These are phyloP conservation scores for Neurospora sp. DNA, from an alignment of 495 filamentous ascomycete species.

Conservation along the genomic window DNA sequence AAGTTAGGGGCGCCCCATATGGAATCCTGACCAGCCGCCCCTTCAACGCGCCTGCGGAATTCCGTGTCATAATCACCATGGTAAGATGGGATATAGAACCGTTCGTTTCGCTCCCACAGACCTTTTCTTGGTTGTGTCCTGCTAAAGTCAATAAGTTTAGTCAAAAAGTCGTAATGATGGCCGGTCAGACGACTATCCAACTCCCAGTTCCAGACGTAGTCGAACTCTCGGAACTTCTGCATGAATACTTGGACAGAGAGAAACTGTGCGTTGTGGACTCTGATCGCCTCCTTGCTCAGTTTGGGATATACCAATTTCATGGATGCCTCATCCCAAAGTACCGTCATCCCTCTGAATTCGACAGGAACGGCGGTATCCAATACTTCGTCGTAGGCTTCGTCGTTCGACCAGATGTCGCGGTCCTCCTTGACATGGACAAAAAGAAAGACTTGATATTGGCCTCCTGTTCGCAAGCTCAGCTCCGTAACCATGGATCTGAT, in stretches of 20 bases:
- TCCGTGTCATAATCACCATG: slow-evolving; percentile 48
- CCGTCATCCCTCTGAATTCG: slow-evolving; percentile 56
- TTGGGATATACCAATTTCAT: slow-evolving; percentile 49
- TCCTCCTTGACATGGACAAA: slow-evolving; percentile 62
- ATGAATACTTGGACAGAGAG: slow-evolving; percentile 55
- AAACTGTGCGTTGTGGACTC: slow-evolving; percentile 42
- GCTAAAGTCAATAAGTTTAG: slow-evolving; percentile 48
- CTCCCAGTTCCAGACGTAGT: slow-evolving; percentile 70
- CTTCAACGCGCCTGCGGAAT: slow-evolving; percentile 42
- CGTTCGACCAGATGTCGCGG: slow-evolving; percentile 44
- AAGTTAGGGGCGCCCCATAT: slow-evolving; percentile 54
- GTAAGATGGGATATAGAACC: slow-evolving; percentile 56
- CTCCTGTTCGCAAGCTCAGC: slow-evolving; percentile 59
- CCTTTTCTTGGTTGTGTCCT: slow-evolving; percentile 53
- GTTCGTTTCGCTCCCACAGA: slow-evolving; percentile 64
- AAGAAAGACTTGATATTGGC: slow-evolving; percentile 67
- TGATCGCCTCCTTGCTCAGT: slow-evolving; percentile 26
- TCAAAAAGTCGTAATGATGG: slow-evolving; percentile 59
- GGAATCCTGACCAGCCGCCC: slow-evolving; percentile 29
- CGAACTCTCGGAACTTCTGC: slow-evolving; percentile 57
- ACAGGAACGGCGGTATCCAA: slow-evolving; percentile 45
- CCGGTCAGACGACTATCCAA: slow-evolving; percentile 62
- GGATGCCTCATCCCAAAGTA: slow-evolving; percentile 55
- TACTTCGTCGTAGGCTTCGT: slow-evolving; percentile 40
- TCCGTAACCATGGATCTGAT: slow-evolving; percentile 68